A percentile compares a stretch with the other conserved stretches of the same genome.
phyloP scores from a whole-genome alignment of 2,329 filamentous ascomycete genomes.

The Helotiales sp. region DNA sequence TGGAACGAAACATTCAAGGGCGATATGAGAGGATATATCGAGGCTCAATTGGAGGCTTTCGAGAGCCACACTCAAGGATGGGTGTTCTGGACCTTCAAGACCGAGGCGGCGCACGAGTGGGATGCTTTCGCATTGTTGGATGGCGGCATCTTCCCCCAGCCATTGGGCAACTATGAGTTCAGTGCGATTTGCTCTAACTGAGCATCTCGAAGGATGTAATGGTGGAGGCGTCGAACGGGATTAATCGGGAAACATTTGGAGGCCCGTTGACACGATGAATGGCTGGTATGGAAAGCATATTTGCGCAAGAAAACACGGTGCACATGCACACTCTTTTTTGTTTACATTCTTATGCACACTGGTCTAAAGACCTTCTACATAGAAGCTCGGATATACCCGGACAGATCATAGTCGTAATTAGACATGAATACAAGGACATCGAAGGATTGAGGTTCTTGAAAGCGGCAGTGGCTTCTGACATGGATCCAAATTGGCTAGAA shows the following conservation, averaged over 20 bases:
- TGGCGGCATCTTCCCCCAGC: constrained; percentile 51
- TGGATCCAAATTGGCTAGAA: no score
- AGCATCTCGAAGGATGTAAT: background rate
- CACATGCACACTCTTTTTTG: background rate
- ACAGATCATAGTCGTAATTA: background rate
- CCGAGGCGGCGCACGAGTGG: constrained; percentile 52
- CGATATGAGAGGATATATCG: constrained; percentile 51
- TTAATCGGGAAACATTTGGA: no score
- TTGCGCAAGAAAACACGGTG: background rate
- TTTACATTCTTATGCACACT: background rate
- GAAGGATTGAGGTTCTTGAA: no score
- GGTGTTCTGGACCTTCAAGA: constrained; percentile 62
- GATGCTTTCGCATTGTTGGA: constrained; percentile 50
- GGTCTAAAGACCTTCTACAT: background rate
- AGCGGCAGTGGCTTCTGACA: no score
- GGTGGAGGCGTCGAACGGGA: background rate
- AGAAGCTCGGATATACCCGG: background rate
- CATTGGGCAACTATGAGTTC: constrained; percentile 32
- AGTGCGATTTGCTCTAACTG: constrained; percentile 23
- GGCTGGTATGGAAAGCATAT: background rate
- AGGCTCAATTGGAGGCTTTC: constrained; percentile 54
- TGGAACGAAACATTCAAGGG: constrained; percentile 43
- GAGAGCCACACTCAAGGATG: constrained; percentile 52
- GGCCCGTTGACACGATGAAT: background rate
- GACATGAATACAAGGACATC: background rate